phyloP scores from a whole-genome alignment of 108 stramenopile species.

The Fragilaria radians region DNA sequence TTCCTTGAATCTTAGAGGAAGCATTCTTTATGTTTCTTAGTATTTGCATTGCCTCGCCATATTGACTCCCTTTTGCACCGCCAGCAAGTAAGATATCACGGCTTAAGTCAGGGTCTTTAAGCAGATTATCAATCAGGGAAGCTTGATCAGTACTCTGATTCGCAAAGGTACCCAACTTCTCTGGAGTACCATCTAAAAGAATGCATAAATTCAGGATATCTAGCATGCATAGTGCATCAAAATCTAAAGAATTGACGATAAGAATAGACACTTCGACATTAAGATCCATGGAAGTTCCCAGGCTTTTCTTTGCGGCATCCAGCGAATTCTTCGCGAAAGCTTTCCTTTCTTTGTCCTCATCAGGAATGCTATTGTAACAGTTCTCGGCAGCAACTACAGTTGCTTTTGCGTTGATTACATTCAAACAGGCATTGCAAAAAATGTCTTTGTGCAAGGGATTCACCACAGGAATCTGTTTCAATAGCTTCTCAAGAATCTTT shows the following conservation, averaged over 20 bases:
- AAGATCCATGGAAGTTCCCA: background rate
- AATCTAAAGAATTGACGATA: background rate
- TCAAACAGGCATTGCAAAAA: no score
- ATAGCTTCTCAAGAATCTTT: no score
- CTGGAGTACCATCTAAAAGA: conserved; percentile 13
- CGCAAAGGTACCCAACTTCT: conserved; percentile 32
- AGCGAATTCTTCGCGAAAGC: background rate
- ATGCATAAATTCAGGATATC: background rate
- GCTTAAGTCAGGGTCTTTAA: conserved; percentile 28
- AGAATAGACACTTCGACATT: background rate
- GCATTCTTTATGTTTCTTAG: conserved; percentile 9
- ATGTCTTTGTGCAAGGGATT: no score
- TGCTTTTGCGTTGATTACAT: no score
- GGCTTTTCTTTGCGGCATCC: background rate
- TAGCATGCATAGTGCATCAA: background rate
- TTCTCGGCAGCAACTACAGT: background rate
- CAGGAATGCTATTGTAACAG: background rate
- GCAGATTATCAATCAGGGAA: conserved; percentile 32
- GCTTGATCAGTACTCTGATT: conserved; percentile 21
- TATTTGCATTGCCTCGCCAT: conserved; percentile 23
- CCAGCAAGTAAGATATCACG: conserved; percentile 26
- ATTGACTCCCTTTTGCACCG: conserved; percentile 28
- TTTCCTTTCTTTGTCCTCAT: background rate
- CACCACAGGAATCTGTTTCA: no score
- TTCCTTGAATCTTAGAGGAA: background rate